These are phyloP conservation scores for Aspergillus funiculosus DNA, from an alignment of 495 filamentous ascomycete genomes.

Conservation along the genomic window DNA sequence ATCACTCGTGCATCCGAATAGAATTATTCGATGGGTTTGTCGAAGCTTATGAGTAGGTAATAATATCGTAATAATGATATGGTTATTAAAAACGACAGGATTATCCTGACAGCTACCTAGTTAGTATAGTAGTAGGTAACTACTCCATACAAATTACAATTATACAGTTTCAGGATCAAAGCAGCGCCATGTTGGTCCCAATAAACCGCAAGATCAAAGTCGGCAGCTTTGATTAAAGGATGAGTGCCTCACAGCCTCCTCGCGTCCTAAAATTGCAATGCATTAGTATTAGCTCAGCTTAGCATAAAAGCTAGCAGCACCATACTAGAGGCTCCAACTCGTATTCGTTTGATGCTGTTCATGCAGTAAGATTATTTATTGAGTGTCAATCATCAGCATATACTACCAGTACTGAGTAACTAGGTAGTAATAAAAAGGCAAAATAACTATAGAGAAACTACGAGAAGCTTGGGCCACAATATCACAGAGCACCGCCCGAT, in stretches of 20 bases:
- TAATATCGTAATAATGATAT: too few relatives aligned
- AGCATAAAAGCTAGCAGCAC: too few relatives aligned
- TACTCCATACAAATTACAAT: too few relatives aligned
- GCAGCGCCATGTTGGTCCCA: neutral
- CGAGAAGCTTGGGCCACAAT: constrained; percentile 9
- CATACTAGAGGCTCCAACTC: too few relatives aligned
- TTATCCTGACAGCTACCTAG: too few relatives aligned
- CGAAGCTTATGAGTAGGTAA: too few relatives aligned
- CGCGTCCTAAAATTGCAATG: neutral
- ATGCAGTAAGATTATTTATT: constrained; percentile 3
- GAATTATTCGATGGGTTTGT: neutral
- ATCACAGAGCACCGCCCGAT: constrained; percentile 3
- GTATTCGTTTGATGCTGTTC: constrained; percentile 6
- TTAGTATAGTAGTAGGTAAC: neutral
- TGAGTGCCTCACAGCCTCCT: constrained; percentile 6
- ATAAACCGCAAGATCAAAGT: neutral
- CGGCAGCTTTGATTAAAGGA: constrained; percentile 6
- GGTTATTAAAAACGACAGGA: too few relatives aligned
- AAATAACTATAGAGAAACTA: too few relatives aligned
- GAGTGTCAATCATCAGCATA: too few relatives aligned
- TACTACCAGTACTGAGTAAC: too few relatives aligned
- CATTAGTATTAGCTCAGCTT: too few relatives aligned
- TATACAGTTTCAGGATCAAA: constrained; percentile 11
- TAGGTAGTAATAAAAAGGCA: too few relatives aligned
- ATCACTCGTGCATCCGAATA: constrained; percentile 14